Evolutionary conservation across 1,139 yeast genomes (phyloP).

Genomic region (Saccharomyces hybrid): DNA sequence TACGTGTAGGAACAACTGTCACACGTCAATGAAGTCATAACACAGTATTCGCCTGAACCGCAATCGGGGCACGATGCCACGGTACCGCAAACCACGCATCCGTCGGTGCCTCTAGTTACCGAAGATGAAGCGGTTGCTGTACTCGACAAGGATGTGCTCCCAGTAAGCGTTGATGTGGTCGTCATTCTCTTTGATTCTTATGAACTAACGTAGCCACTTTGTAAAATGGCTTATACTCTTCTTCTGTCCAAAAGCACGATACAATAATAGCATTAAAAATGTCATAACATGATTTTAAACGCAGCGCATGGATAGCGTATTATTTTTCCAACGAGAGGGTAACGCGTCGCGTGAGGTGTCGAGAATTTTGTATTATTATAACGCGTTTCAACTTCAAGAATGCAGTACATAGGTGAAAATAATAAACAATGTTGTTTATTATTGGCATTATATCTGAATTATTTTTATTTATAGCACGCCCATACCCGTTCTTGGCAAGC

Average conservation of each 20-base stretch:
- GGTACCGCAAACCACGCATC: constrained; percentile 47
- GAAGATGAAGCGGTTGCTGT: constrained; percentile 5
- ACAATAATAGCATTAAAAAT: background rate
- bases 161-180: background rate
- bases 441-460: background rate
- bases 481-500: background rate
- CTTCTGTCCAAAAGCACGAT: too few species aligned
- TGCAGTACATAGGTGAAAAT: background rate
- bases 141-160: background rate
- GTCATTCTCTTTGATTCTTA: background rate
- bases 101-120: constrained; percentile 17
- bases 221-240: background rate
- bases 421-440: background rate
- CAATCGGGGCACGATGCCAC: constrained; percentile 47
- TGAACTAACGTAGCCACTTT: background rate
- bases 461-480: background rate
- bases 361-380: background rate
- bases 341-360: background rate
- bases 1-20: constrained; percentile 47
- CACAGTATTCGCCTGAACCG: constrained; percentile 45
- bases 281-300: background rate
- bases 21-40: constrained; percentile 48
- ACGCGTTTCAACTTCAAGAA: background rate
- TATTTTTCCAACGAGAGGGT: background rate
- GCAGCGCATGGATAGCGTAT: background rate